phyloP scores from a whole-genome alignment of 2,329 filamentous ascomycete genomes.

The Tolypocladium pustulatum region DNA sequence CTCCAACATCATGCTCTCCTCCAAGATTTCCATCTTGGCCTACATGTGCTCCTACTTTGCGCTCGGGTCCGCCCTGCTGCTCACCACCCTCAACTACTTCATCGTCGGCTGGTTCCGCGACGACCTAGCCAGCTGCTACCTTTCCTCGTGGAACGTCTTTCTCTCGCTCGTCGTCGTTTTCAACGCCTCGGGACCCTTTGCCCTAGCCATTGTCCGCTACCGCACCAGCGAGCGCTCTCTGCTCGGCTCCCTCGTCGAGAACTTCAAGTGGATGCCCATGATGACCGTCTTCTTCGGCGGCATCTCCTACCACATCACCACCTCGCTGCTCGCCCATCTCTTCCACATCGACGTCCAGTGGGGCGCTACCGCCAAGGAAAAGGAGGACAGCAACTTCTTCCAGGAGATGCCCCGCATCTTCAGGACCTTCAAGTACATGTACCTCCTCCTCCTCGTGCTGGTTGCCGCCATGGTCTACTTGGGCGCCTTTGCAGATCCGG shows the following conservation, averaged over 20 bases:
- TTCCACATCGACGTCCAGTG: slow-evolving; percentile 34
- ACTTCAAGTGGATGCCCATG: slow-evolving; percentile 53
- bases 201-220: slow-evolving; percentile 53
- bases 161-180: slow-evolving; percentile 56
- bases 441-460: slow-evolving; percentile 37
- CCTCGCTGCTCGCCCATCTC: slow-evolving; percentile 30
- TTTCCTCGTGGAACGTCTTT: slow-evolving; percentile 56
- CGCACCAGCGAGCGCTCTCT: slow-evolving; percentile 44
- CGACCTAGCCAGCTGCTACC: slow-evolving; percentile 54
- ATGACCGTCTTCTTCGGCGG: slow-evolving; percentile 34
- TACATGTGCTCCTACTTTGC: slow-evolving; percentile 67
- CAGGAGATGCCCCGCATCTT: slow-evolving; percentile 44
- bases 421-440: slow-evolving; percentile 39
- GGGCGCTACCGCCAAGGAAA: slow-evolving; percentile 50
- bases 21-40: slow-evolving; percentile 61
- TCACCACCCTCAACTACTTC: slow-evolving; percentile 61
- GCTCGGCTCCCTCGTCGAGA: slow-evolving; percentile 27
- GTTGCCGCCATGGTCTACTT: slow-evolving; percentile 38
- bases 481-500: slow-evolving; percentile 32
- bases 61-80: slow-evolving; percentile 55
- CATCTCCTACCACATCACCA: slow-evolving; percentile 29
- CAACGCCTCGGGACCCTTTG: slow-evolving; percentile 48
- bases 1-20: slow-evolving; percentile 51
- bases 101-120: slow-evolving; percentile 62
- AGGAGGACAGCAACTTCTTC: slow-evolving; percentile 45